Conservation (phyloP, 73 alveolate species). For the Paramecium caudatum region DNA sequence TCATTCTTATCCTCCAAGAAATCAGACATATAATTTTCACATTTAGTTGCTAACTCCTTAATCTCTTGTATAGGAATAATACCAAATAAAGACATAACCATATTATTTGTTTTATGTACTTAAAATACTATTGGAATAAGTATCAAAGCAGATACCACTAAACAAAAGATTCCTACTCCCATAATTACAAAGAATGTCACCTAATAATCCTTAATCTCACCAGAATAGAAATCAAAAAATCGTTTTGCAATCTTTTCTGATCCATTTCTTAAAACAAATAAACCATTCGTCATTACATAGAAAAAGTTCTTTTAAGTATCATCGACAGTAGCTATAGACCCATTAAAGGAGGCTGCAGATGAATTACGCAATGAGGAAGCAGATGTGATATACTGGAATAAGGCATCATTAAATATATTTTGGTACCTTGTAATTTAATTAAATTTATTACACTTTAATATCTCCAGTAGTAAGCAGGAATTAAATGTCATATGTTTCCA, state of each 20-base stretch:
- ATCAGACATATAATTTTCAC: conserved; percentile 69
- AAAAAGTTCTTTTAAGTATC: conserved; percentile 57
- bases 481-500: conserved; percentile 7
- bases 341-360: conserved; percentile 27
- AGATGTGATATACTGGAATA: conserved; percentile 50
- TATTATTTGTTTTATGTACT: conserved; percentile 74
- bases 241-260: conserved; percentile 64
- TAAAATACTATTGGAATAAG: conserved; percentile 74
- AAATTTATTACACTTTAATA: neutral
- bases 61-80: conserved; percentile 70
- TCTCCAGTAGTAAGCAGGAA: conserved; percentile 48
- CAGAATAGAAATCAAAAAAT: conserved; percentile 65
- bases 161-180: conserved; percentile 73
- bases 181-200: conserved; percentile 64
- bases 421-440: neutral
- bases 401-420: conserved; percentile 54
- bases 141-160: conserved; percentile 63
- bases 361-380: conserved; percentile 60
- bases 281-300: conserved; percentile 69
- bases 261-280: conserved; percentile 67
- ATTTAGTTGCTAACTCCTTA: conserved; percentile 72
- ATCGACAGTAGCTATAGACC: neutral
- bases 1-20: conserved; percentile 73
- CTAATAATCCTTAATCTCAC: conserved; percentile 44
- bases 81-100: conserved; percentile 76